Base-by-base conservation (phyloP, 495 filamentous ascomycete species). In the Tuber calosporum region DNA sequence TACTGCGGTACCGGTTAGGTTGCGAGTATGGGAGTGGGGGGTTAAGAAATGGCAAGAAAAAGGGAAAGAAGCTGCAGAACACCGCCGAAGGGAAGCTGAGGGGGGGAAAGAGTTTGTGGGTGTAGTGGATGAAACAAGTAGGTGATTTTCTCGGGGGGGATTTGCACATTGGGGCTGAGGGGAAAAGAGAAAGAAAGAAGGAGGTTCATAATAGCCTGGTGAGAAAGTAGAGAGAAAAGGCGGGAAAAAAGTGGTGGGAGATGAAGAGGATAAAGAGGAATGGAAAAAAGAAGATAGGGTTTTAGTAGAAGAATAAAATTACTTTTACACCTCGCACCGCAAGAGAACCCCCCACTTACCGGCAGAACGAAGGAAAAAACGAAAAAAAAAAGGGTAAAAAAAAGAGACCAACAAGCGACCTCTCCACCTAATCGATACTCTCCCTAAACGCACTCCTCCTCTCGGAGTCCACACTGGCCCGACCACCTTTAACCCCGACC, bases 361-460 rank as follows among this genome's bases (percentile, higher is more conserved):
- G 30, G n/a, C 22, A 9, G n/a, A 58, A 58, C 48, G 8, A 26
- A 26, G 48, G 2, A n/a, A 58, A 5, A 19, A 45, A 17, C 5
- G 7, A 13, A 58, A 53, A 58, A 58, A 13, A 58, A 3, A 62
- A 26, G 2, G 19, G 26, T 34, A 30, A 2, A 34, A 62, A 62
- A 62, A 43, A 58, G n/a, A 58, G 48, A 58, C 36, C 17, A 8
- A 26, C 26, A 26, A 72, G 34, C 26, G 22, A 41, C 66, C 17
- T 66, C 62, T 34, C 70, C 68, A 68, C 43, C 73, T 78, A 78
- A 48, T 75, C 77, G 36, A 84, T 80, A 45, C 79, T 81, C 76
- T 88, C 87, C 69, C 83, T 81, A 70, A 88, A 88, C 75, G 87
- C 84, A 78, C 87, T 88, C 79, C 85, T 85, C 82, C 86, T 83